Conservation (phyloP, 805 yeast genomes). For the Nakazawaea populi region DNA sequence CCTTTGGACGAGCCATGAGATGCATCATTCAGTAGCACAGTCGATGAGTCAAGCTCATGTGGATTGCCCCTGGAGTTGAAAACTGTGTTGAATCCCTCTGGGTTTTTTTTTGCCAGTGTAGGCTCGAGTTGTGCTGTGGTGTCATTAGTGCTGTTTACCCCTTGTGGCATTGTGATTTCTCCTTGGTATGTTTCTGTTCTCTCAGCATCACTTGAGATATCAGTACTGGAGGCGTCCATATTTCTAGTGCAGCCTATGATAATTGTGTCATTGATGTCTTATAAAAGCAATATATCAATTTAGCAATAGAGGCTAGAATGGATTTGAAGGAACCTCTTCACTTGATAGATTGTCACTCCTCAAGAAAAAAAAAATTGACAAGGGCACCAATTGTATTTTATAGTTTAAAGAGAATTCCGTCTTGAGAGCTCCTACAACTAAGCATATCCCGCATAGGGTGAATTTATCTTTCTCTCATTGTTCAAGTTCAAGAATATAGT, state of each 20-base stretch:
- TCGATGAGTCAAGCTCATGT: neutral
- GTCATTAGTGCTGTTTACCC: constrained; percentile 7
- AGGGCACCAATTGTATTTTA: too few relatives aligned
- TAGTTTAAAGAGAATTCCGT: too few relatives aligned
- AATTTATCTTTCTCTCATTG: too few relatives aligned
- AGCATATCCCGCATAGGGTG: too few relatives aligned
- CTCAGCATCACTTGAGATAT: constrained; percentile 1
- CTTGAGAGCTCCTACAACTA: too few relatives aligned
- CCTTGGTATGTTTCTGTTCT: neutral
- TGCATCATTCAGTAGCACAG: neutral
- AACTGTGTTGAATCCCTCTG: neutral
- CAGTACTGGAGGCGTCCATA: neutral
- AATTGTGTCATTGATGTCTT: neutral
- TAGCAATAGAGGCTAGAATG: too few relatives aligned
- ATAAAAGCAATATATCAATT: neutral
- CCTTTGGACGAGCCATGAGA: constrained; percentile 22
- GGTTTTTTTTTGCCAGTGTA: constrained; percentile 6
- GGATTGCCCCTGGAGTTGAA: too few relatives aligned
- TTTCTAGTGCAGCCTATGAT: neutral
- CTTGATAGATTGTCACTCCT: too few relatives aligned
- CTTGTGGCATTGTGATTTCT: neutral
- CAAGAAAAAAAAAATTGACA: too few relatives aligned
- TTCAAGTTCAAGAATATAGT: too few relatives aligned
- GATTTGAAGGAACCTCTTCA: too few relatives aligned
- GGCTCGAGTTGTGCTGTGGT: constrained; percentile 16